Base-by-base conservation (phyloP, 192 early-diverging fungal species). In the Backusella australiensis region DNA sequence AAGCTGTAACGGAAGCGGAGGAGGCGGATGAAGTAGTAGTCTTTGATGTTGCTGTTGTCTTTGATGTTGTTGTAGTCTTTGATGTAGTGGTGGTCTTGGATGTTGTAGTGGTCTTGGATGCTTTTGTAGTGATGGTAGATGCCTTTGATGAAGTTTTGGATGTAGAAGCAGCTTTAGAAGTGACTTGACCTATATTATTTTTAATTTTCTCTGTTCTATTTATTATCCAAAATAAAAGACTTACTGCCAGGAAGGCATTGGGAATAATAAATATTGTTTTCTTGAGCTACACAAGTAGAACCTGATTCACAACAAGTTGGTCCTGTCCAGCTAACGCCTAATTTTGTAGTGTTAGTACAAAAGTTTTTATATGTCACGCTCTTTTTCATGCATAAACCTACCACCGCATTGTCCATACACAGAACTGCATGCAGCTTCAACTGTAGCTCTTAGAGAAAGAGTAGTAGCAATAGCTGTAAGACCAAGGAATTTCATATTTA, bases 271-370 rank as follows among this genome's bases (percentile, higher is more conserved):
- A 15, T 11, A 32, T 72, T 77, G 34, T 63, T 63, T 21, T 21
- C 34, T n/a, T 68, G 67, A 56, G 44, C 29, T 49, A 72, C 53
- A 32, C 76, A 77, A 17, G 69, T 66, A 17, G 39, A 72, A 42
- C 76, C 76, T 46, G 76, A 71, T 14, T 69, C 38, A 65, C 76
- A 77, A 29, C 76, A 77, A 3, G 56, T 77, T 39, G 76, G 63
- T 26, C 76, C 76, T 36, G 26, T 72, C 69, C 70, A 77, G 12
- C 26, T 39, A 15, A 65, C 52, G 21, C 75, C 75, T 77, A n/a
- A 6, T 49, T 49, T 49, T 49, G 39, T 76, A 41, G 32, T 59
- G 26, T 71, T 11, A 41, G 34, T 67, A 11, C 53, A 39, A 14
- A 21, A 17, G 1, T 15, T 21, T 15, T n/a, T 34, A 39, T 9